Evolutionary conservation across 306 rosid species (phyloP).

Genomic region (Ammopiptanthus mongolicus): DNA sequence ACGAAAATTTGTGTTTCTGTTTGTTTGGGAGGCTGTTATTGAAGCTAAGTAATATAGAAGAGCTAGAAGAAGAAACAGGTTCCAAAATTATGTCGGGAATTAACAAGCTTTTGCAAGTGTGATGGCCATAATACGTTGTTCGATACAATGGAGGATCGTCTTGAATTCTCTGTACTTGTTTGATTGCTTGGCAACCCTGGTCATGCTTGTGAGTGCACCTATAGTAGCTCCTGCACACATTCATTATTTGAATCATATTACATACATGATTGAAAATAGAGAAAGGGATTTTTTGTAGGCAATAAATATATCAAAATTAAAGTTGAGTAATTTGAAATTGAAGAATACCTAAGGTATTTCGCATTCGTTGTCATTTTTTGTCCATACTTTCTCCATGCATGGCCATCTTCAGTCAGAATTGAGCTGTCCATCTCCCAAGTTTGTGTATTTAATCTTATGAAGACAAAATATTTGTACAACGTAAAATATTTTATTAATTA

Average conservation of each 20-base stretch:
- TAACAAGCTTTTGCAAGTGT: slow-evolving; percentile 30
- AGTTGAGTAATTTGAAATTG: no score
- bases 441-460: slow-evolving; percentile 20
- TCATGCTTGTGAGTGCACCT: slow-evolving; percentile 54
- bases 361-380: slow-evolving; percentile 39
- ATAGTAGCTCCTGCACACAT: slow-evolving; percentile 42
- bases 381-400: slow-evolving; percentile 66
- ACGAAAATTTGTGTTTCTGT: not conserved
- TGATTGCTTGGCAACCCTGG: slow-evolving; percentile 45
- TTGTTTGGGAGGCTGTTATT: not conserved
- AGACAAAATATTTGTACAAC: not conserved
- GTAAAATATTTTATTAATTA: not conserved
- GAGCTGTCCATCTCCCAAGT: slow-evolving; percentile 30
- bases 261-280: no score
- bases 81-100: slow-evolving; percentile 26
- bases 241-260: not conserved
- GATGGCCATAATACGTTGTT: slow-evolving; percentile 43
- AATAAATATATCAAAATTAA: no score
- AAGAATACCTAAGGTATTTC: slow-evolving; percentile 29
- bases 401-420: slow-evolving; percentile 36
- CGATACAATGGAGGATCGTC: slow-evolving; percentile 35
- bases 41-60: slow-evolving; percentile 29
- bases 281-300: no score
- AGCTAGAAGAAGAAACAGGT: not conserved
- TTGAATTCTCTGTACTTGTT: slow-evolving; percentile 46